Evolutionary conservation across 371 early-diverging fungal genomes (phyloP).

Genomic region (Mucor irregularis): DNA sequence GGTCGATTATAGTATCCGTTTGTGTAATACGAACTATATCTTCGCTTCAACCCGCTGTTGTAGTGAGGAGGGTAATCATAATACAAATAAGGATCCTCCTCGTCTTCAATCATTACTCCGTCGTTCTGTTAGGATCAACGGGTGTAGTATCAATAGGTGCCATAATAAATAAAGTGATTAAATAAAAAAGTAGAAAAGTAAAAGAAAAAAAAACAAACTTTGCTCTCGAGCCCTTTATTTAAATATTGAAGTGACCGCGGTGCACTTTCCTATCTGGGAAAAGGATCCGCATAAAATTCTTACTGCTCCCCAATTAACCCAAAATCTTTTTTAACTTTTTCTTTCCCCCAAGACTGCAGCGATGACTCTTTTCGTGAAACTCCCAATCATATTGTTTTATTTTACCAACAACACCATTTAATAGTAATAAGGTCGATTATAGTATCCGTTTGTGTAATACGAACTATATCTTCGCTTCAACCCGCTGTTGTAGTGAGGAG

Average conservation of each 20-base stretch:
- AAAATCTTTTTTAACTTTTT: background rate
- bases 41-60: no score
- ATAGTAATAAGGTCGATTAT: no score
- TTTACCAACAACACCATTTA: no score
- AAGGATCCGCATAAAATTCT: conserved; percentile 23
- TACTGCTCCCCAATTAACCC: conserved; percentile 1
- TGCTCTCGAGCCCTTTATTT: background rate
- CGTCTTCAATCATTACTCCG: no score
- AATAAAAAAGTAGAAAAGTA: background rate
- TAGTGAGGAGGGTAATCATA: no score
- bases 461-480: no score
- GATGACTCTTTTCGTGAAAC: background rate
- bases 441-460: no score
- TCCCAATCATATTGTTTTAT: no score
- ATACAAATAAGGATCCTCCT: background rate
- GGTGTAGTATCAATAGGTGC: conserved; percentile 25
- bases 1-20: no score
- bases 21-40: no score
- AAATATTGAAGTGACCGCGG: conserved; percentile 21
- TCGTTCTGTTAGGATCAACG: conserved; percentile 26
- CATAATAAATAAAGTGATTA: conserved; percentile 11
- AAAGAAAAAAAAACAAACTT: background rate
- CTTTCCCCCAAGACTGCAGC: background rate
- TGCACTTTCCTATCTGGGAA: conserved; percentile 20
- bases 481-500: no score